phyloP scores from a whole-genome alignment of 2,329 filamentous ascomycete genomes.

The Emergomyces pasteurianus region DNA sequence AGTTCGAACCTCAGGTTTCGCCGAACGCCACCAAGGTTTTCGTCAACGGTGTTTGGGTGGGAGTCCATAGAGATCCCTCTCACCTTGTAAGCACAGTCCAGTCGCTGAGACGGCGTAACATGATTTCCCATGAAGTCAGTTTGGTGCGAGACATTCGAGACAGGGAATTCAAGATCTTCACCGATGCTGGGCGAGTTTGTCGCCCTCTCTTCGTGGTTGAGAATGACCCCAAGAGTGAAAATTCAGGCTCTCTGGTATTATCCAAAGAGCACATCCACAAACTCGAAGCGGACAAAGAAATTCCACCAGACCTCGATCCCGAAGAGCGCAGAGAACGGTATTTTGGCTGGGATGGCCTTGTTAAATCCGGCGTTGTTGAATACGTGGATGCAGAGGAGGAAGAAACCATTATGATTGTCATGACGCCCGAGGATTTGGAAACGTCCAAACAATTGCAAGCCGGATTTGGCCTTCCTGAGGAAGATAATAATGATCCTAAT shows the following conservation, averaged over 20 bases:
- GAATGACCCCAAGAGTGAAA: constrained; percentile 62
- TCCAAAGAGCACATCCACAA: constrained; percentile 72
- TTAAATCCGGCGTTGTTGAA: constrained; percentile 77
- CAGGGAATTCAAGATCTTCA: constrained; percentile 96
- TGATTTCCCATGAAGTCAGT: constrained; percentile 85
- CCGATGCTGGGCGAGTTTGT: constrained; percentile 89
- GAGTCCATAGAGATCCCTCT: constrained; percentile 80
- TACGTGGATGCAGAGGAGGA: constrained; percentile 98
- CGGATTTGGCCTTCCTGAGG: constrained; percentile 47
- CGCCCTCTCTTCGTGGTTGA: constrained; percentile 89
- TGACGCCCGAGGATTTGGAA: constrained; percentile 93
- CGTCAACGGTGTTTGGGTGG: constrained; percentile 96
- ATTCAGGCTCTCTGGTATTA: constrained; percentile 66
- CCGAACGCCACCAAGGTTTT: constrained; percentile 96
- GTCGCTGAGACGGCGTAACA: constrained; percentile 64
- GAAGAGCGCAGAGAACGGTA: constrained; percentile 48
- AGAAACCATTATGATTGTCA: constrained; percentile 97
- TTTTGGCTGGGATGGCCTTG: constrained; percentile 80
- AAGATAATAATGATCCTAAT: constrained; percentile 62
- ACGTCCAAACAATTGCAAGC: constrained; percentile 58
- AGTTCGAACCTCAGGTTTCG: constrained; percentile 75
- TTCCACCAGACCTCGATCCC: constrained; percentile 47
- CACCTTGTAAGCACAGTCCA: constrained; percentile 70
- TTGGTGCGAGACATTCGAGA: constrained; percentile 94
- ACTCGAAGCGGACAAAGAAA: constrained; percentile 60